Percentiles rank a stretch among this genome's conserved stretches.
Evolutionary conservation across 2,329 filamentous ascomycete species (phyloP).

Genomic region (Simplicillium aogashimaense): DNA sequence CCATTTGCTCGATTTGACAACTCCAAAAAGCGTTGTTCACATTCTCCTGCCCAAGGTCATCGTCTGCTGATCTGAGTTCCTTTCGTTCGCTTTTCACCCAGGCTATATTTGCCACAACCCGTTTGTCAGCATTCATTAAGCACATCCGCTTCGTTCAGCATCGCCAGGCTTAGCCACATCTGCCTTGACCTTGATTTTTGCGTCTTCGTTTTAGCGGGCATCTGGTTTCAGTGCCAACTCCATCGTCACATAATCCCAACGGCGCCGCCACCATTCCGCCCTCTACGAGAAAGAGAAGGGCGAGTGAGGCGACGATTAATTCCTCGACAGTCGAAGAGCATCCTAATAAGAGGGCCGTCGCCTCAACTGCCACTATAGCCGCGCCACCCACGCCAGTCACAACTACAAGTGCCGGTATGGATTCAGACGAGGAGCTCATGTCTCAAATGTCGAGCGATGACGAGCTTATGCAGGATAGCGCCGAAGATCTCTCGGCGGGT

Average conservation of each 20-base stretch:
- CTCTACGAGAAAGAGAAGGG: constrained; percentile 50
- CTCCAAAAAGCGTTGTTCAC: too few relatives aligned
- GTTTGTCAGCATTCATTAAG: neutral
- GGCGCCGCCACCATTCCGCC: constrained; percentile 47
- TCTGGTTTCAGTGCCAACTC: too few relatives aligned
- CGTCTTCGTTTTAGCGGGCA: too few relatives aligned
- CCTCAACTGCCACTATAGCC: constrained; percentile 34
- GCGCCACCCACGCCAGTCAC: constrained; percentile 49
- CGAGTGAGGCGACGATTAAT: constrained; percentile 53
- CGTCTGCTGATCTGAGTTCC: too few relatives aligned
- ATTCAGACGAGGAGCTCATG: constrained; percentile 92
- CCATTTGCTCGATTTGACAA: too few relatives aligned
- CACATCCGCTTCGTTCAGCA: neutral
- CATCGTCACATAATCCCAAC: neutral
- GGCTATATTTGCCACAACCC: too few relatives aligned
- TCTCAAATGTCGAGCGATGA: constrained; percentile 69
- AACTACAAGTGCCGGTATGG: constrained; percentile 57
- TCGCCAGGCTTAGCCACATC: neutral
- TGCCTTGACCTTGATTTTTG: too few relatives aligned
- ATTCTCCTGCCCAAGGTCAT: too few relatives aligned
- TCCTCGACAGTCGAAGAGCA: constrained; percentile 29
- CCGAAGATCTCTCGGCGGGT: constrained; percentile 52
- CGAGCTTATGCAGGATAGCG: constrained; percentile 67
- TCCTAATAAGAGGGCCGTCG: constrained; percentile 45
- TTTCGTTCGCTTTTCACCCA: too few relatives aligned